These are phyloP conservation scores for Fusarium brachygibbosum DNA, from an alignment of 2,329 filamentous ascomycete species.

Conservation along the genomic window DNA sequence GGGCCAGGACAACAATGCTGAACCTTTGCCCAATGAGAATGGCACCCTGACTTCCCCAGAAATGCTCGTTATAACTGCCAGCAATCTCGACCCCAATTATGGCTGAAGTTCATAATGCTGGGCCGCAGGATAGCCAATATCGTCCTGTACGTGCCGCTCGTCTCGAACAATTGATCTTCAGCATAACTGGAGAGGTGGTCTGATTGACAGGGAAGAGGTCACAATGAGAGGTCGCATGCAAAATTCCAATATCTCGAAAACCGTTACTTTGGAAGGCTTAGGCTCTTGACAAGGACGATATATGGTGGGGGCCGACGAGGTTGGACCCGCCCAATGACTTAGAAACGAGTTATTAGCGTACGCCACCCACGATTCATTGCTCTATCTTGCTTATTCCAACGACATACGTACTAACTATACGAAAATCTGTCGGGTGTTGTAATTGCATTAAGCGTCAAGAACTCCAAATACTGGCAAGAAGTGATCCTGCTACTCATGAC, in stretches of 20 bases:
- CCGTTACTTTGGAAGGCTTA: neutral
- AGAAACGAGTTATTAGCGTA: slow-evolving; percentile 6
- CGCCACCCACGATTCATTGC: slow-evolving; percentile 1
- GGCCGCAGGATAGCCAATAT: slow-evolving; percentile 13
- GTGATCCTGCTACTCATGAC: neutral
- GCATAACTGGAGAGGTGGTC: neutral
- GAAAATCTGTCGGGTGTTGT: neutral
- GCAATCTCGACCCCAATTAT: slow-evolving; percentile 13
- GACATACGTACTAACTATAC: neutral
- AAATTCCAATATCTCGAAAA: neutral
- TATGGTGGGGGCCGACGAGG: slow-evolving; percentile 4
- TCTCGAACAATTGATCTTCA: neutral
- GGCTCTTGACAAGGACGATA: neutral
- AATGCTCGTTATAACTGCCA: neutral
- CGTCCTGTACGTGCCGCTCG: slow-evolving; percentile 3
- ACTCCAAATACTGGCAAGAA: neutral
- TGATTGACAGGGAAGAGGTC: neutral
- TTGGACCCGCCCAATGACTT: slow-evolving; percentile 17
- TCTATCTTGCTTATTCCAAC: slow-evolving; percentile 15
- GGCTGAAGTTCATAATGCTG: slow-evolving; percentile 14
- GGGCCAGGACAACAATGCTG: neutral
- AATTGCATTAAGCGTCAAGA: neutral
- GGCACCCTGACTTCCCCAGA: neutral
- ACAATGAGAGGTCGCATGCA: no score
- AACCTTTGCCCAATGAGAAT: slow-evolving; percentile 8